phyloP scores from a whole-genome alignment of 2,329 filamentous ascomycete species.

The Xylogone sp. region DNA sequence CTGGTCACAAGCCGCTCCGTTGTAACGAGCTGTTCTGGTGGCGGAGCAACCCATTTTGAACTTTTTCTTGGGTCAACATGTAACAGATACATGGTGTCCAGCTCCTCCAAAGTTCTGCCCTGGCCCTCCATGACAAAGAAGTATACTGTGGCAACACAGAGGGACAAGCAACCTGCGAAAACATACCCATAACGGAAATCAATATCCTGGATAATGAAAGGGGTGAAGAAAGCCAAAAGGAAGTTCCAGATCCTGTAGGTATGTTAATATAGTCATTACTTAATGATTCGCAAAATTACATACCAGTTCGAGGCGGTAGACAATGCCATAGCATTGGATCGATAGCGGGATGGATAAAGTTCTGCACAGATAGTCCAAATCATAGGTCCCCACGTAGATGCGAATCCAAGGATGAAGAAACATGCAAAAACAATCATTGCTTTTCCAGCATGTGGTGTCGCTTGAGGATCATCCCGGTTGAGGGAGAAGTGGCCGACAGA shows the following conservation, averaged over 20 bases:
- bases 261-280: neutral
- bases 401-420: slow-evolving; percentile 70
- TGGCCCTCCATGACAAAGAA: slow-evolving; percentile 42
- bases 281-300: neutral
- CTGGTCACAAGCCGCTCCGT: slow-evolving; percentile 1
- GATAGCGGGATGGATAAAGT: slow-evolving; percentile 59
- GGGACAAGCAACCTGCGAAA: slow-evolving; percentile 66
- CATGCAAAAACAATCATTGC: slow-evolving; percentile 68
- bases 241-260: slow-evolving; percentile 63
- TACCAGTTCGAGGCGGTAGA: slow-evolving; percentile 51
- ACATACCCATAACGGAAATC: slow-evolving; percentile 61
- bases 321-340: slow-evolving; percentile 54
- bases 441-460: slow-evolving; percentile 46
- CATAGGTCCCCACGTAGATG: slow-evolving; percentile 63
- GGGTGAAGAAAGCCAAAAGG: slow-evolving; percentile 69
- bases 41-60: slow-evolving; percentile 1
- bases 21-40: neutral
- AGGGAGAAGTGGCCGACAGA: slow-evolving; percentile 11
- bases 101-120: slow-evolving; percentile 12
- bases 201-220: slow-evolving; percentile 68
- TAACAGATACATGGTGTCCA: slow-evolving; percentile 16
- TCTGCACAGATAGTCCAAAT: slow-evolving; percentile 65
- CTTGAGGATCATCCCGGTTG: slow-evolving; percentile 43
- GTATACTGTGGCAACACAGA: slow-evolving; percentile 42
- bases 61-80: slow-evolving; percentile 5